Conservation (phyloP, 306 rosid species). For the Rosa multiflora region DNA sequence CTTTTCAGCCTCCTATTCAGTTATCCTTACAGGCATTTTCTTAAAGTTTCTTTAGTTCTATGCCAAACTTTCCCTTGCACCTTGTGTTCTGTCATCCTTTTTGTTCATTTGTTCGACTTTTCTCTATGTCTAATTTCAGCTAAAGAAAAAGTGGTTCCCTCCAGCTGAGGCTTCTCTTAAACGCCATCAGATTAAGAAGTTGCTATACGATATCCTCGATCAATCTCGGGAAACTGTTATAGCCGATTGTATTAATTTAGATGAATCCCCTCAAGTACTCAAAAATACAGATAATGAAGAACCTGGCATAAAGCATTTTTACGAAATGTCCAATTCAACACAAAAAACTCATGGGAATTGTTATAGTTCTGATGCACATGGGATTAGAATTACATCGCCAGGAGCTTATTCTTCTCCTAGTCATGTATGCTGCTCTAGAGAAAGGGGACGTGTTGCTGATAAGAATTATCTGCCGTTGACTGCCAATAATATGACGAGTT, state of each 20-base stretch:
- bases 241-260: conserved; percentile 33
- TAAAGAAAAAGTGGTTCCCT: conserved; percentile 62
- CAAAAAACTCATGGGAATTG: conserved; percentile 17
- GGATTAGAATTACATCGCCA: conserved; percentile 23
- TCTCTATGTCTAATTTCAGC: conserved; percentile 36
- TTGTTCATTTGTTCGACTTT: neutral
- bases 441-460: conserved; percentile 31
- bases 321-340: conserved; percentile 21
- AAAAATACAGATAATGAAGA: conserved; percentile 24
- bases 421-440: conserved; percentile 26
- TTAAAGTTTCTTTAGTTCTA: neutral
- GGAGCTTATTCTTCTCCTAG: conserved; percentile 26
- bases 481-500: conserved; percentile 21
- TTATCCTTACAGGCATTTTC: neutral
- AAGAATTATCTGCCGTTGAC: conserved; percentile 29
- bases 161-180: conserved; percentile 71
- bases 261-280: conserved; percentile 25
- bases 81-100: neutral
- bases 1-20: neutral
- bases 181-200: conserved; percentile 43
- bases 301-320: conserved; percentile 28
- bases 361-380: conserved; percentile 28
- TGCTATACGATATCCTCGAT: conserved; percentile 49
- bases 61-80: neutral
- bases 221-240: conserved; percentile 29